Conservation (phyloP, 352 stramenopile species). For the Achlya hypogyna region DNA sequence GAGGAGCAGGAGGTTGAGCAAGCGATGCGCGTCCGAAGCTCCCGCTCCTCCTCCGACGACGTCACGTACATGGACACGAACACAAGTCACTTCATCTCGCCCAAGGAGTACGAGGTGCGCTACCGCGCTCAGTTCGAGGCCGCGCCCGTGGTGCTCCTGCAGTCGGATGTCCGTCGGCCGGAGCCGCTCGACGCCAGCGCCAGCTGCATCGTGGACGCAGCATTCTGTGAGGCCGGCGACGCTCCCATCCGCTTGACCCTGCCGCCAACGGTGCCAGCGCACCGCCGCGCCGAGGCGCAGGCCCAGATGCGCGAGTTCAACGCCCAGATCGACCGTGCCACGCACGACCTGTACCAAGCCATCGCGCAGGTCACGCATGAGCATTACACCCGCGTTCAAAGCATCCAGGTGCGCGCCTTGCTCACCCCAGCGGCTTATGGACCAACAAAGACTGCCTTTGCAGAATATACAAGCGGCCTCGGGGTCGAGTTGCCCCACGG, state of each 20-base stretch:
- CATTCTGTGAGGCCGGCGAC: neutral
- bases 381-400: neutral
- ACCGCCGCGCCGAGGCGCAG: neutral
- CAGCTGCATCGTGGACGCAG: neutral
- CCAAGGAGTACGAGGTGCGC: conserved; percentile 12
- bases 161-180: neutral
- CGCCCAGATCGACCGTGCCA: neutral
- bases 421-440: no score
- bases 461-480: neutral
- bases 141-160: neutral
- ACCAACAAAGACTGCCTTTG: neutral
- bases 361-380: neutral
- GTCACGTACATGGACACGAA: conserved; percentile 1
- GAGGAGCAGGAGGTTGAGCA: neutral
- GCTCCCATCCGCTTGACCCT: neutral
- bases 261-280: neutral
- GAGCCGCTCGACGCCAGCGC: no score
- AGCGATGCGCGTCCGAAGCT: neutral
- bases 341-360: neutral
- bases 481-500: neutral
- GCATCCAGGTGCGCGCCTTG: neutral
- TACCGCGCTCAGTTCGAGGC: neutral
- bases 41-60: neutral
- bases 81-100: neutral
- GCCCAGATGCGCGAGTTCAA: neutral